phyloP scores from a whole-genome alignment of 352 stramenopile genomes.

The Globisporangium alternatum region DNA sequence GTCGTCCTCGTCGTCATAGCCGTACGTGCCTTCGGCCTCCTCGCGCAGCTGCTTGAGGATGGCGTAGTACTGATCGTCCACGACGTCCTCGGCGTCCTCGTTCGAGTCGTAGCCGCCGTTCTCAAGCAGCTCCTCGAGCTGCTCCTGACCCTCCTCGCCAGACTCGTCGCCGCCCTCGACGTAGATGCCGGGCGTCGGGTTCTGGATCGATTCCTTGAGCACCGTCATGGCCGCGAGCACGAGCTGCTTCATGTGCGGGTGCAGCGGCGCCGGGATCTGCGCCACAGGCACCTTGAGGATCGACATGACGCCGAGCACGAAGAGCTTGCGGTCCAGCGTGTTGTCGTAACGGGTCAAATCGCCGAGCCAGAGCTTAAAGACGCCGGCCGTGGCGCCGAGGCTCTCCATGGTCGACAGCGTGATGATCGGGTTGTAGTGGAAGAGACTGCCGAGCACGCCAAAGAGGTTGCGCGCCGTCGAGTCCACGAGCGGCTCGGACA shows the following conservation, averaged over 20 bases:
- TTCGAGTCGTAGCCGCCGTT: conserved; percentile 89
- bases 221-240: conserved; percentile 88
- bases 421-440: conserved; percentile 94
- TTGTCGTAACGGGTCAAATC: conserved; percentile 83
- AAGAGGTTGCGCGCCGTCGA: conserved; percentile 81
- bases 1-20: conserved; percentile 86
- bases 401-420: conserved; percentile 88
- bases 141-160: conserved; percentile 45
- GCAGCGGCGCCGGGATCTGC: conserved; percentile 74
- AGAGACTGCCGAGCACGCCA: conserved; percentile 87
- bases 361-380: conserved; percentile 91
- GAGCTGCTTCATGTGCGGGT: conserved; percentile 88
- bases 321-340: conserved; percentile 90
- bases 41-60: conserved; percentile 92
- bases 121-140: conserved; percentile 87
- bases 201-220: conserved; percentile 63
- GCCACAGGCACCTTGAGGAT: conserved; percentile 87
- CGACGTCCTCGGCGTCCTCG: conserved; percentile 91
- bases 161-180: conserved; percentile 56
- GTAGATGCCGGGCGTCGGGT: conserved; percentile 51
- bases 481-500: conserved; percentile 58
- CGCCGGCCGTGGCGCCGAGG: conserved; percentile 82
- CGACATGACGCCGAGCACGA: conserved; percentile 90
- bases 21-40: conserved; percentile 73
- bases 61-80: conserved; percentile 92